Conservation (phyloP, 2,329 filamentous ascomycete species). For the Aspergillus viridinutans region DNA sequence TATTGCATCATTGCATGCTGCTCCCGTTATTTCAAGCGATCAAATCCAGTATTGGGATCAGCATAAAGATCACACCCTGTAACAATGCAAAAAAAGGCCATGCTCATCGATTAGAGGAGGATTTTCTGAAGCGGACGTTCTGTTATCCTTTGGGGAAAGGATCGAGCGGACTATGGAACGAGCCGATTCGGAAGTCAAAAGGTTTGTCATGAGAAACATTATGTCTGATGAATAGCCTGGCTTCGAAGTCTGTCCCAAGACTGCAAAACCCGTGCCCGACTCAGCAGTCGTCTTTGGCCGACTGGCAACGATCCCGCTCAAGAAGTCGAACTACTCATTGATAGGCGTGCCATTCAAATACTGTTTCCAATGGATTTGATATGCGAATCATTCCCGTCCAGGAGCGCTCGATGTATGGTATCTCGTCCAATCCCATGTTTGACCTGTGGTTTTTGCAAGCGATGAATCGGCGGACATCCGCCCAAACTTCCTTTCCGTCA, state of each 20-base stretch:
- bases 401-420: no score
- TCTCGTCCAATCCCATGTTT: no score
- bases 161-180: not conserved
- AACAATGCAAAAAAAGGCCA: not conserved
- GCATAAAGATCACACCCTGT: not conserved
- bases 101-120: not conserved
- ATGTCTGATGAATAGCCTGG: not conserved
- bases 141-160: not conserved
- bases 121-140: not conserved
- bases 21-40: not conserved
- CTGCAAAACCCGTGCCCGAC: not conserved
- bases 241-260: not conserved
- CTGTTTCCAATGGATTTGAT: no score
- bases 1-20: not conserved
- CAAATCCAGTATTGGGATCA: not conserved
- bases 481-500: not conserved
- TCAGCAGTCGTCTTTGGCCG: not conserved
- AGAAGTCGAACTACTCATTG: no score
- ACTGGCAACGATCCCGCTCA: no score
- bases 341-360: no score
- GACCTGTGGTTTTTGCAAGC: no score
- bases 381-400: no score
- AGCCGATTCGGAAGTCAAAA: not conserved
- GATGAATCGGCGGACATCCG: no score
- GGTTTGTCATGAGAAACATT: not conserved